Evolutionary conservation across 2,329 filamentous ascomycete genomes (phyloP).

Genomic region (Microdochium nivale): DNA sequence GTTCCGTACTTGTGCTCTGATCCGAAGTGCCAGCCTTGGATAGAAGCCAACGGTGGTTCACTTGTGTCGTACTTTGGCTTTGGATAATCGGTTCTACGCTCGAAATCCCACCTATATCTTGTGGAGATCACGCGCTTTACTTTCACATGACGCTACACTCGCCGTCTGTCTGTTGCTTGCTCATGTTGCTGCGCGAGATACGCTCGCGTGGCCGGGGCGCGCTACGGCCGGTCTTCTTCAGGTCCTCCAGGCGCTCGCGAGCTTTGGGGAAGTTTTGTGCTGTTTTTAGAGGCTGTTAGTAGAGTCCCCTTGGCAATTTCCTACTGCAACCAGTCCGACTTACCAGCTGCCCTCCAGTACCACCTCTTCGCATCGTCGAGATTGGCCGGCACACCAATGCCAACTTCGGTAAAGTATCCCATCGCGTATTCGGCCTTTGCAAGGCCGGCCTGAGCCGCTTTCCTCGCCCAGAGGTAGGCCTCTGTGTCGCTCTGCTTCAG

Average conservation of each 20-base stretch:
- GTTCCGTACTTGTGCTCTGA: too few relatives aligned
- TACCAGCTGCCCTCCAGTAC: conserved; percentile 96
- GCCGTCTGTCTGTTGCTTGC: conserved; percentile 70
- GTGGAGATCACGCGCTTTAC: neutral
- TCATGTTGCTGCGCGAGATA: conserved; percentile 72
- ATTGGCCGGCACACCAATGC: conserved; percentile 79
- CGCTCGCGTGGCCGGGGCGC: conserved; percentile 66
- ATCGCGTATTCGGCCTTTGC: conserved; percentile 97
- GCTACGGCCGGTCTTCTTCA: conserved; percentile 71
- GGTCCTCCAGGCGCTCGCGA: conserved; percentile 82
- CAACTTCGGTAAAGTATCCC: conserved; percentile 94
- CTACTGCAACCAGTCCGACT: too few relatives aligned
- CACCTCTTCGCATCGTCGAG: conserved; percentile 94
- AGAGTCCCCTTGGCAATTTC: too few relatives aligned
- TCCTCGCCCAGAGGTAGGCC: conserved; percentile 93
- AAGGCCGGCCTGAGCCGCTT: conserved; percentile 78
- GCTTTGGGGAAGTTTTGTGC: conserved; percentile 94
- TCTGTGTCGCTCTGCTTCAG: conserved; percentile 90
- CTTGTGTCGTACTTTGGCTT: too few relatives aligned
- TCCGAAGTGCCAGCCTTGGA: conserved; percentile 12
- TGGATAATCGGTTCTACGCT: too few relatives aligned
- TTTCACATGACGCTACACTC: conserved; percentile 75
- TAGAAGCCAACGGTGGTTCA: too few relatives aligned
- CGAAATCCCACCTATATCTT: too few relatives aligned
- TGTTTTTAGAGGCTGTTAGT: too few relatives aligned